These are phyloP conservation scores for Aspergillus persii DNA, from an alignment of 2,329 filamentous ascomycete species.

Conservation along the genomic window DNA sequence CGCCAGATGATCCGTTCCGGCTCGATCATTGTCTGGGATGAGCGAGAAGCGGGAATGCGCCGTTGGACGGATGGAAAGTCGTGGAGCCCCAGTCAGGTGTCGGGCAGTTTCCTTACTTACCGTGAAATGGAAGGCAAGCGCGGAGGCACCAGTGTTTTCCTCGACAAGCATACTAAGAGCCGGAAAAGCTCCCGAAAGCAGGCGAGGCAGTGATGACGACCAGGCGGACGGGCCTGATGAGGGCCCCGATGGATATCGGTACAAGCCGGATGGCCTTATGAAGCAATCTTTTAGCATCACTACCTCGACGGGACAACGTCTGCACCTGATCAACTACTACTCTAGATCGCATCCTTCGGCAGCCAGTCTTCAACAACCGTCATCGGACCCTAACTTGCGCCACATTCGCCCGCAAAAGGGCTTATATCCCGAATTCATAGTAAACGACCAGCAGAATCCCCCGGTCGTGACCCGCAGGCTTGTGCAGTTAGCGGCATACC, in stretches of 20 bases:
- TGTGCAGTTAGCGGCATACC: conserved; percentile 57
- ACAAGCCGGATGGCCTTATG: conserved; percentile 96
- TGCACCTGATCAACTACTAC: conserved; percentile 98
- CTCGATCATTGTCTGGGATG: conserved; percentile 99
- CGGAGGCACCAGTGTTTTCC: conserved; percentile 69
- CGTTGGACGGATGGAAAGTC: conserved; percentile 99
- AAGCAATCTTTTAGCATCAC: conserved; percentile 99
- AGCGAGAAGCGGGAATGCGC: conserved; percentile 95
- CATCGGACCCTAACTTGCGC: conserved; percentile 73
- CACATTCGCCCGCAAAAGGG: conserved; percentile 85
- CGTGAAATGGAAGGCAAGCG: conserved; percentile 98
- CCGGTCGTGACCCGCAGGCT: conserved; percentile 77
- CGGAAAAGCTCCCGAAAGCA: conserved; percentile 80
- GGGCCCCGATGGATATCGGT: conserved; percentile 82
- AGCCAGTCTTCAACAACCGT: conserved; percentile 74
- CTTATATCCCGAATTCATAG: conserved; percentile 94
- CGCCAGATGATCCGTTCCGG: conserved; percentile 92
- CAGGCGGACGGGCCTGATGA: conserved; percentile 67
- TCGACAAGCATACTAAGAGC: conserved; percentile 55
- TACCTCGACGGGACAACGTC: conserved; percentile 81
- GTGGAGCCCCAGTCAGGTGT: conserved; percentile 96
- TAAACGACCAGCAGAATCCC: conserved; percentile 78
- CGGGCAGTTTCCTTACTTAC: conserved; percentile 95
- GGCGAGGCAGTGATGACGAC: conserved; percentile 77
- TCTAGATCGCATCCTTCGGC: conserved; percentile 73